These are phyloP conservation scores for Lophiostoma macrostomum DNA, from an alignment of 495 filamentous ascomycete species.

Conservation along the genomic window DNA sequence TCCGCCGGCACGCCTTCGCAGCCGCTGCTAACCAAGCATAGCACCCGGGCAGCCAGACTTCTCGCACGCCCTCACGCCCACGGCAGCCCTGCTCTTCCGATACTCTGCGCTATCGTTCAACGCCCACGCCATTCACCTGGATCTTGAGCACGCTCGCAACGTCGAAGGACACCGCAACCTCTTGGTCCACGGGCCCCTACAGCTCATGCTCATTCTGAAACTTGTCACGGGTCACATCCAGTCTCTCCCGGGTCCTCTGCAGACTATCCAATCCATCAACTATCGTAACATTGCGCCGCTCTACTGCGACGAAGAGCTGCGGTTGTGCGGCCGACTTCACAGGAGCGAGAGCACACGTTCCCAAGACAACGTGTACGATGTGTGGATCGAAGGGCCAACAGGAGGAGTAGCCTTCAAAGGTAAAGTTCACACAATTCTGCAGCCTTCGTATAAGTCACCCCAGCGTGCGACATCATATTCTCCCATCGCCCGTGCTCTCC, in stretches of 20 bases:
- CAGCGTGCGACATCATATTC: no score
- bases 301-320: conserved; percentile 60
- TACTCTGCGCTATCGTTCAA: conserved; percentile 85
- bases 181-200: conserved; percentile 83
- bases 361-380: conserved; percentile 21
- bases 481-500: no score
- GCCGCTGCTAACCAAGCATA: conserved; percentile 1
- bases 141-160: conserved; percentile 62
- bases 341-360: background rate
- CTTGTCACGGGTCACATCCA: conserved; percentile 54
- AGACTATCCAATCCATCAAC: conserved; percentile 53
- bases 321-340: conserved; percentile 37
- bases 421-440: conserved; percentile 27
- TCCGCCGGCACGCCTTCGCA: background rate
- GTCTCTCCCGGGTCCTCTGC: conserved; percentile 18
- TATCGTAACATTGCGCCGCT: conserved; percentile 84
- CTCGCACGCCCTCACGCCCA: conserved; percentile 59
- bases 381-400: conserved; percentile 38
- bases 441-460: no score
- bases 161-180: conserved; percentile 71
- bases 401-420: conserved; percentile 41
- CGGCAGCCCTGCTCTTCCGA: conserved; percentile 68
- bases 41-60: conserved; percentile 52
- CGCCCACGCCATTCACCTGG: conserved; percentile 81
- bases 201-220: conserved; percentile 69